These are phyloP conservation scores for Kluyveromyces marxianus DNA, from an alignment of 1,139 yeast genomes.

Conservation along the genomic window DNA sequence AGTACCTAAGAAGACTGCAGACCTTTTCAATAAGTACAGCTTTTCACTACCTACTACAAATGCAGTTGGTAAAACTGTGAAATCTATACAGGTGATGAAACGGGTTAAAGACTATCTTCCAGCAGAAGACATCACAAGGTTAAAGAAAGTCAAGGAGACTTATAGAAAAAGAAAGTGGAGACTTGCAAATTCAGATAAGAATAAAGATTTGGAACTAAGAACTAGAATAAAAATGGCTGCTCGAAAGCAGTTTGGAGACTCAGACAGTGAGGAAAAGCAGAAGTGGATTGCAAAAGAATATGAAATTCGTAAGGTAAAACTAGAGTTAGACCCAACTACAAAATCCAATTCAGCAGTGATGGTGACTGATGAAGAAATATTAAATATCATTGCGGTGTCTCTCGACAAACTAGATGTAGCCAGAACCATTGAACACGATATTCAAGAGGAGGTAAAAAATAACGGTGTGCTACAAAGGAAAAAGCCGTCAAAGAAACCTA, in stretches of 20 bases:
- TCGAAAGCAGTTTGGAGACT: conserved; percentile 54
- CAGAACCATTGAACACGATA: conserved; percentile 21
- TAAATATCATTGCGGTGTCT: conserved; percentile 25
- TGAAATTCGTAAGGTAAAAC: conserved; percentile 44
- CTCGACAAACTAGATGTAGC: conserved; percentile 24
- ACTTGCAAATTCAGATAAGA: conserved; percentile 69
- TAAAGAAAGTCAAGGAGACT: conserved; percentile 51
- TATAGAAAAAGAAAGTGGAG: conserved; percentile 91
- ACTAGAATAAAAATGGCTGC: conserved; percentile 75
- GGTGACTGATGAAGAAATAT: conserved; percentile 24
- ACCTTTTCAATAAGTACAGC: conserved; percentile 14
- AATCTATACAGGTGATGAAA: conserved; percentile 15
- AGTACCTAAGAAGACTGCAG: conserved; percentile 7
- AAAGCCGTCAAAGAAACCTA: neutral
- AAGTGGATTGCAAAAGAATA: conserved; percentile 77
- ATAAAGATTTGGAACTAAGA: conserved; percentile 80
- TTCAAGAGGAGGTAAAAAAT: conserved; percentile 16
- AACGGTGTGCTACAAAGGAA: neutral
- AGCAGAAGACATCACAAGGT: conserved; percentile 50
- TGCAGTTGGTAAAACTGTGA: conserved; percentile 7
- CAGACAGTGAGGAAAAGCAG: conserved; percentile 46
- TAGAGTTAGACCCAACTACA: conserved; percentile 35
- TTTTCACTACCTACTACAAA: conserved; percentile 25
- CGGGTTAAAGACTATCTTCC: conserved; percentile 21
- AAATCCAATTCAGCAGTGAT: conserved; percentile 5